Base-by-base conservation (phyloP, 2,329 filamentous ascomycete genomes). In the Westerdykella sp. region DNA sequence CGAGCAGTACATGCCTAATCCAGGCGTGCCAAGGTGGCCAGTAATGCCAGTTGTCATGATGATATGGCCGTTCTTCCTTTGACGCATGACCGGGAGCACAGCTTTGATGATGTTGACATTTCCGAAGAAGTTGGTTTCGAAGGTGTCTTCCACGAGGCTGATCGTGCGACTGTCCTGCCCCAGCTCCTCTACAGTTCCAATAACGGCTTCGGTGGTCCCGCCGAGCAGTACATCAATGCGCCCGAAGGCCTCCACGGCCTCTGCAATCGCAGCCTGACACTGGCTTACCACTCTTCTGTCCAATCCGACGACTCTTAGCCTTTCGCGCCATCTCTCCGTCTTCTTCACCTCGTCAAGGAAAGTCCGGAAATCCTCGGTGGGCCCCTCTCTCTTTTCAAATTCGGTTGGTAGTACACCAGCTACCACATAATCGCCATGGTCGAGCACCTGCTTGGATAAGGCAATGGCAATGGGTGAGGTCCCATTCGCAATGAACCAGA, bases 31-130 rank as follows among this genome's bases (percentile, higher is more conserved):
- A 46, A 97, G 84, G 67, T 96, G 91, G 3, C 88, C 90, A 31
- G 87, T 90, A 46, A 94, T 89, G 49, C 88, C 91, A 6, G 88
- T 93, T 39, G 97, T 76, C 43, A 94, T 80, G 49, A 97, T 84
- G 50, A 97, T 84, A 66, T 98, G 93, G 0, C 93, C 93, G 7
- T 84, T 89, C 55, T 84, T 83, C 60, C 90, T 85, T 47, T 77
- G 75, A 35, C 93, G 79, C 66, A 97, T 83, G 42, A 83, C 77
- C 1, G 91, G 89, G 16, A 98, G 74, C 1, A 83, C 77, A 12
- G 90, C 86, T 66, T 93, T 94, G 72, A 97, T 94, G 63, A 95
- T 87, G 69, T 97, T 97, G 65, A 97, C 84, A 45, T 94, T 89
- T 1, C 87, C 88, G 67, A 97, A 97, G 73, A 94, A 97, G 57